Evolutionary conservation across 78 protist genomes (phyloP), one percentile per base, ranked within the genome.

Genomic region (Cavenderia fasciculata): DNA sequence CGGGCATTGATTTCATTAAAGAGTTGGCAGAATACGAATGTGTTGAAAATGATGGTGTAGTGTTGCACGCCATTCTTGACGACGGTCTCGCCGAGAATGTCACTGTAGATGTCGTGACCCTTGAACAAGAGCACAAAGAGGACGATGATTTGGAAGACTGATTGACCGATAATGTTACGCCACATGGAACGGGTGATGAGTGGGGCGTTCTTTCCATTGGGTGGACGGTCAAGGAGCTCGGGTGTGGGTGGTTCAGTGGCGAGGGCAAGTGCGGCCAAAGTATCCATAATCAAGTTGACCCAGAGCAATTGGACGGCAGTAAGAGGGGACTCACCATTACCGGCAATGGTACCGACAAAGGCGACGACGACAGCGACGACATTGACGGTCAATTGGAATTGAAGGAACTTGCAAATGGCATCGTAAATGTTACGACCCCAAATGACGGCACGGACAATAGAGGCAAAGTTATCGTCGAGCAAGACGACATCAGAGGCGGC

Each of bases 211-310:
- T 65, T 52, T 36, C 86, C 93, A 68, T 74, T 61, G 41, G 99
- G 99, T 82, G 73, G 72, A 44, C 98, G 94, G 2, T 95, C 59
- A 4, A 98, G 86, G n/a, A 99, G 84, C 27, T 61, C 84, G 21
- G 23, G 68, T 34, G 95, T 87, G 18, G 98, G 99, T 27, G 59
- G 74, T 89, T 98, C 99, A 0, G 99, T 98, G 44, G 99, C 99
- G 11, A 99, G 95, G 16, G 99, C 99, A 2, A 99, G 96, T 11
- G 99, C 99, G 18, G 99, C 99, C 33, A 99, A 31, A 29, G 99
- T 94, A 94, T 99, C 99, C 99, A 99, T 99, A 93, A 99, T 98
- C 38, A 99, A 92, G 79, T 99, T 99, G 63, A 98, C 97, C 98
- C 98, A 98, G 23, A 98, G 95, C 46, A 98, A 65, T 91, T 98